Evolutionary conservation across 1,139 yeast genomes (phyloP), one percentile per base, ranked within the genome.

Genomic region (Zhuliangozyma parablackwelliae): DNA sequence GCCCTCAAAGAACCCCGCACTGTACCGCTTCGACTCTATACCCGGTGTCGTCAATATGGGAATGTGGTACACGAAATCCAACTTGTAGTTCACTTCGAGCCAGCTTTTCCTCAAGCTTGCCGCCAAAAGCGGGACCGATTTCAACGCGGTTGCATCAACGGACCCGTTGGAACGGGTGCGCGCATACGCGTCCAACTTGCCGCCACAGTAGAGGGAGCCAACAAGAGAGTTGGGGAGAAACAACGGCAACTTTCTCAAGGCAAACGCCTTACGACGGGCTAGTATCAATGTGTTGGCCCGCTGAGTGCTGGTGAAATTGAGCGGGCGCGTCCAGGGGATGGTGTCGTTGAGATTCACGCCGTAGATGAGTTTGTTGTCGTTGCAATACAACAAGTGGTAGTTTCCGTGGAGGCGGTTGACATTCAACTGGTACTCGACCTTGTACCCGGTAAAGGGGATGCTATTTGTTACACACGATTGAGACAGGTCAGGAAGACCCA

Each of bases 11-110:
- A 43, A 41, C 7, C 47, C 48, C 30, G 36, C 29, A 30, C 38
- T 43, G 37, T 43, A 52, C 37, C 53, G 44, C 33, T 48, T 50
- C 37, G 55, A 53, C 33, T 57, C 64, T 6, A 60, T 42, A 7
- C 46, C 48, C 0, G 69, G 69, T 1, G 70, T 56, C 2, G 61
- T 49, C 24, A 65, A 41, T 2, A 65, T 34, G 0, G 71, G 69
- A 11, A 64, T 41, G 41, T 65, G 70, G 23, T 54, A 38, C 9
- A 54, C 40, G 2, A 51, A 33, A 11, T 47, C 47, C 21, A 50
- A 42, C 20, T 43, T 41, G 32, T 46, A 49, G 39, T 47, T 51
- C 13, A 59, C 26, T 38, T 64, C 69, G 3, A 61, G 26, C 70
- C 69, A 65, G 39, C 53, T 45, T 9, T 44, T 37, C 26, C 55